Evolutionary conservation across 2,329 filamentous ascomycete genomes (phyloP).

Genomic region (Eurotiales sp.): DNA sequence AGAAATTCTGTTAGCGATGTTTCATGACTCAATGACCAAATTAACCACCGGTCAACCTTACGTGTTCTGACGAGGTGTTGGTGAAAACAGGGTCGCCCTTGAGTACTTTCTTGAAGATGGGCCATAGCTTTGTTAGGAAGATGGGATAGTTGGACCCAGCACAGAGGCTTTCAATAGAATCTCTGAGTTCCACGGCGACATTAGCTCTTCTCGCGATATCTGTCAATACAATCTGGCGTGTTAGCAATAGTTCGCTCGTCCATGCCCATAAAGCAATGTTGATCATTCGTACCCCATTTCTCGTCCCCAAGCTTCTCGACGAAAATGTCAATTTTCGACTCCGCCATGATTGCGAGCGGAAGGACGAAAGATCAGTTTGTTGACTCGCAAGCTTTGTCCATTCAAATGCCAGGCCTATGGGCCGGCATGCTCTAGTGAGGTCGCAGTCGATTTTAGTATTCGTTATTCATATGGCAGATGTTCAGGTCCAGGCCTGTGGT

Average conservation of each 20-base stretch:
- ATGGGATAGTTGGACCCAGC: conserved; percentile 71
- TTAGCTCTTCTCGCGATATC: conserved; percentile 79
- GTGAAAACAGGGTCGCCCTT: conserved; percentile 85
- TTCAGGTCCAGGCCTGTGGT: conserved; percentile 5
- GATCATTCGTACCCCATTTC: conserved; percentile 41
- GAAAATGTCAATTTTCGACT: conserved; percentile 49
- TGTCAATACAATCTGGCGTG: conserved; percentile 33
- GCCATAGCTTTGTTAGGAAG: conserved; percentile 85
- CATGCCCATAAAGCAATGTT: neutral
- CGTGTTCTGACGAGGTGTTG: conserved; percentile 85
- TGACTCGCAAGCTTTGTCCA: conserved; percentile 19
- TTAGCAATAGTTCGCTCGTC: conserved; percentile 1
- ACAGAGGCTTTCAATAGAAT: conserved; percentile 80
- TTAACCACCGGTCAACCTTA: conserved; percentile 40
- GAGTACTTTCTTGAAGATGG: conserved; percentile 81
- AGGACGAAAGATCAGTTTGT: conserved; percentile 16
- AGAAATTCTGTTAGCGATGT: conserved; percentile 7
- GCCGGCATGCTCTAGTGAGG: conserved; percentile 30
- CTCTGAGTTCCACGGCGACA: conserved; percentile 79
- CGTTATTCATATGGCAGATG: conserved; percentile 28
- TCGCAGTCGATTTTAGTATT: conserved; percentile 24
- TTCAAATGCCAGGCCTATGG: conserved; percentile 33
- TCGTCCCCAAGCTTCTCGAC: conserved; percentile 47
- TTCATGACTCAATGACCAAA: neutral
- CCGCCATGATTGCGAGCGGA: conserved; percentile 30